These are phyloP conservation scores for Prunus dulcis DNA, from an alignment of 306 rosid genomes.

Conservation along the genomic window DNA sequence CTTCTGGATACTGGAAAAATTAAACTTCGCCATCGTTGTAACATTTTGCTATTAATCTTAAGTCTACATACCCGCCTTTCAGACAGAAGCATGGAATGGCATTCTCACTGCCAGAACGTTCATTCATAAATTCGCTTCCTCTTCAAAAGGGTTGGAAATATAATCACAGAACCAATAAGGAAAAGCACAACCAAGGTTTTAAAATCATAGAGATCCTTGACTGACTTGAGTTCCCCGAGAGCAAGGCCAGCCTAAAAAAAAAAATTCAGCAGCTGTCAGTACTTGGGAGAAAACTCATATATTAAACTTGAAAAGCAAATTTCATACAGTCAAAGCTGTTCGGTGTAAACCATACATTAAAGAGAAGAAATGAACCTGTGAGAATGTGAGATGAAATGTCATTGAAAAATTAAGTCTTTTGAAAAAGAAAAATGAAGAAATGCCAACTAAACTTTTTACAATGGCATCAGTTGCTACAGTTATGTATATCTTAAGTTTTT, in stretches of 20 bases:
- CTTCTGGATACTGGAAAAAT: background rate
- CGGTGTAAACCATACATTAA: background rate
- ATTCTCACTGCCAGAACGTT: constrained; percentile 25
- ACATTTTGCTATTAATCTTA: background rate
- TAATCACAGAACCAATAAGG: constrained; percentile 78
- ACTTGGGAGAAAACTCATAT: background rate
- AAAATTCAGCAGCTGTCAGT: constrained; percentile 21
- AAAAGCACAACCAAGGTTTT: constrained; percentile 84
- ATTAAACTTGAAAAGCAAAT: background rate
- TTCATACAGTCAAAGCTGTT: background rate
- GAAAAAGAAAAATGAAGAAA: background rate
- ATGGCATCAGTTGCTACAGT: background rate
- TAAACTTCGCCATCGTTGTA: background rate
- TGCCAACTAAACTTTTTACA: background rate
- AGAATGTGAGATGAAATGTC: background rate
- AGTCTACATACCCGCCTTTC: constrained; percentile 7
- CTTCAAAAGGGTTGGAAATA: constrained; percentile 74
- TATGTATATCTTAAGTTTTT: background rate
- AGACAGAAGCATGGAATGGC: constrained; percentile 10
- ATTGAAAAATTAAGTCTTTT: background rate
- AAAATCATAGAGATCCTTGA: constrained; percentile 85
- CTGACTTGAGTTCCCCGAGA: constrained; percentile 95
- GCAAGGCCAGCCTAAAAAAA: constrained; percentile 91
- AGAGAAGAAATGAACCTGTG: background rate
- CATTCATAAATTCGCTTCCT: constrained; percentile 84